These are phyloP conservation scores for Trichoderma koningiopsis DNA, from an alignment of 2,329 filamentous ascomycete genomes.

Conservation along the genomic window DNA sequence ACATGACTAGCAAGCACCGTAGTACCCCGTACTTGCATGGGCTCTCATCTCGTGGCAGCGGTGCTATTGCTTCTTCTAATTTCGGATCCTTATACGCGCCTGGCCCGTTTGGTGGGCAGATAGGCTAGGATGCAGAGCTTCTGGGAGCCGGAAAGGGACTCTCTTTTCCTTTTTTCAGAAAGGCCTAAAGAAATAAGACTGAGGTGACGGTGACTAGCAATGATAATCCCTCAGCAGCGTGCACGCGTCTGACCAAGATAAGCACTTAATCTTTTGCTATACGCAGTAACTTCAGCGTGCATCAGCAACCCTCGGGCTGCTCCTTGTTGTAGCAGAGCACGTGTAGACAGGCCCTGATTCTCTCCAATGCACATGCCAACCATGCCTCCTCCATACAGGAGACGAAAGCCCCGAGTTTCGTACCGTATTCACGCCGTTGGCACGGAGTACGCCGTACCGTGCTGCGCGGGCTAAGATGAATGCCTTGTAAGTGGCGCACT, in stretches of 20 bases:
- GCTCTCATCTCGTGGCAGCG: conserved; percentile 23
- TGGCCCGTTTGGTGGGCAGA: neutral
- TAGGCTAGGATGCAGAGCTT: neutral
- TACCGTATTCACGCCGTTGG: neutral
- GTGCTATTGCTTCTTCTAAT: conserved; percentile 22
- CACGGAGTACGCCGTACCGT: conserved; percentile 19
- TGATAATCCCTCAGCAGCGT: conserved; percentile 2
- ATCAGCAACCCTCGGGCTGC: neutral
- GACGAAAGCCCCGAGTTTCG: neutral
- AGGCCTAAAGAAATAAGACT: neutral
- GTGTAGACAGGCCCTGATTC: neutral
- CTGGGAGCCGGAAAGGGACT: neutral
- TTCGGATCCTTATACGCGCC: conserved; percentile 17
- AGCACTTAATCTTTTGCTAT: conserved; percentile 8
- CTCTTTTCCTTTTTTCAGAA: neutral
- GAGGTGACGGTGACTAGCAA: neutral
- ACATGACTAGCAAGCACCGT: conserved; percentile 8
- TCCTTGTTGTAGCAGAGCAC: neutral
- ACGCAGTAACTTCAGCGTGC: neutral
- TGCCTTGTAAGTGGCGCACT: conserved; percentile 1
- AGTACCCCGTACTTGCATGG: conserved; percentile 23
- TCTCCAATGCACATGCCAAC: neutral
- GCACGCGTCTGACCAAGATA: neutral
- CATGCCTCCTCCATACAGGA: neutral
- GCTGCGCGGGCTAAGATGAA: neutral